Percentiles rank a stretch among this genome's conserved stretches.
Evolutionary conservation across 1,284 basidiomycete species (phyloP).

Genomic region (Apiotrichum mycotoxinovorans): DNA sequence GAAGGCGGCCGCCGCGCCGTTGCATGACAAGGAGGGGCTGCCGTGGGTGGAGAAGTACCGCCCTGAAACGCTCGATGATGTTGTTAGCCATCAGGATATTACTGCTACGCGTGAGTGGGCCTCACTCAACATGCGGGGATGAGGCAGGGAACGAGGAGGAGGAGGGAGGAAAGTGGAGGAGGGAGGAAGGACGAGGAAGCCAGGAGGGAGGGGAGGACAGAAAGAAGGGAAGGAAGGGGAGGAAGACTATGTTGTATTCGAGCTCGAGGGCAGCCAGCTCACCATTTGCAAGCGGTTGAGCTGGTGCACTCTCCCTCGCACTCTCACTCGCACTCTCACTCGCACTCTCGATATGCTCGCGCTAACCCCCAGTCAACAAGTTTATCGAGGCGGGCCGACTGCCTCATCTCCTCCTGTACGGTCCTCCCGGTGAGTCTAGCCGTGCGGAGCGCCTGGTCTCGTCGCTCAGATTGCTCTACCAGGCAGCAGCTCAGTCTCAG

Average conservation of each 20-base stretch:
- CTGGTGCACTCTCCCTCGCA: no score
- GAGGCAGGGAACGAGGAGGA: not conserved
- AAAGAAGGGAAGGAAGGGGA: not conserved
- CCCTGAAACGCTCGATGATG: slow-evolving; percentile 79
- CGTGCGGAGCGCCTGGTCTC: no score
- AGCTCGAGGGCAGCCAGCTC: no score
- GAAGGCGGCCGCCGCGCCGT: slow-evolving; percentile 26
- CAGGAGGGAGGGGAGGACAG: no score
- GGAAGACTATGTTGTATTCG: no score
- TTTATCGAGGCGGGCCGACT: slow-evolving; percentile 94
- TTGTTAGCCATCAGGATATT: slow-evolving; percentile 92
- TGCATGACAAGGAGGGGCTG: slow-evolving; percentile 43
- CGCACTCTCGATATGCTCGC: no score
- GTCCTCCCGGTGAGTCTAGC: slow-evolving; percentile 70
- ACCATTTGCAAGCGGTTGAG: no score
- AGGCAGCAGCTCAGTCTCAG: not conserved
- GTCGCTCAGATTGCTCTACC: no score
- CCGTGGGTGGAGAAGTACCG: slow-evolving; percentile 87
- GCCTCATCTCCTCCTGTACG: slow-evolving; percentile 95
- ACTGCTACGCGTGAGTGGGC: slow-evolving; percentile 72
- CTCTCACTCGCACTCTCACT: no score
- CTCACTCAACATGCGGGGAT: no score
- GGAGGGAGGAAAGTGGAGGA: not conserved
- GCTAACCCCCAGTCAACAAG: slow-evolving; percentile 69
- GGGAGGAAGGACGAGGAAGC: not conserved